Conservation (phyloP, 2,329 filamentous ascomycete genomes). For the Hymenoscyphus albidus region DNA sequence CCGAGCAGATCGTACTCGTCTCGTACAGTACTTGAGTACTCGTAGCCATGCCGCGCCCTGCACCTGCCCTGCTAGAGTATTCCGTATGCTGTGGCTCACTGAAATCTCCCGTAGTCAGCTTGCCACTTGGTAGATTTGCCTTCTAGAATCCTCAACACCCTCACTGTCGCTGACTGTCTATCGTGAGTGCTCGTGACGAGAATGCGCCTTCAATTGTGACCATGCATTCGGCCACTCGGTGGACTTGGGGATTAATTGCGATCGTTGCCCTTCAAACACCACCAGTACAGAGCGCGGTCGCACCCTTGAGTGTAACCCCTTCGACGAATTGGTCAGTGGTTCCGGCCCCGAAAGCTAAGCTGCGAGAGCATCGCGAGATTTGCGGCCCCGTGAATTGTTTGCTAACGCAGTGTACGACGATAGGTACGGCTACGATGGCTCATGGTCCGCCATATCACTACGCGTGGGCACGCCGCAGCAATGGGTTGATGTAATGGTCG, state of each 20-base stretch:
- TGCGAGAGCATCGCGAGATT: not conserved
- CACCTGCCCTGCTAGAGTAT: not conserved
- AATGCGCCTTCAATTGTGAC: slow-evolving; percentile 17
- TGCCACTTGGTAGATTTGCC: slow-evolving; percentile 1
- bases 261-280: slow-evolving; percentile 14
- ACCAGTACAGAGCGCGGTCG: slow-evolving; percentile 11
- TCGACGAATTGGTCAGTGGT: slow-evolving; percentile 26
- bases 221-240: slow-evolving; percentile 25
- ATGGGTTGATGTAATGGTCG: slow-evolving; percentile 54
- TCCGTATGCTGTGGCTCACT: not conserved
- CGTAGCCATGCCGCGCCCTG: too few species aligned
- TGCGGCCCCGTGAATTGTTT: not conserved
- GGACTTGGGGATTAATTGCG: slow-evolving; percentile 13
- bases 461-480: slow-evolving; percentile 52
- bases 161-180: not conserved
- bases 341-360: not conserved
- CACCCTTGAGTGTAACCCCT: slow-evolving; percentile 29
- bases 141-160: slow-evolving; percentile 4
- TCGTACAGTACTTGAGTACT: too few species aligned
- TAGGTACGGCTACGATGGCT: slow-evolving; percentile 63
- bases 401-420: not conserved
- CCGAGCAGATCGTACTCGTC: too few species aligned
- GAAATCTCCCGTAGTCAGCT: slow-evolving; percentile 1
- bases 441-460: slow-evolving; percentile 68
- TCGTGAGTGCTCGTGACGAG: not conserved